Conservation (phyloP, 306 rosid species). For the Dalbergia oliveri region DNA sequence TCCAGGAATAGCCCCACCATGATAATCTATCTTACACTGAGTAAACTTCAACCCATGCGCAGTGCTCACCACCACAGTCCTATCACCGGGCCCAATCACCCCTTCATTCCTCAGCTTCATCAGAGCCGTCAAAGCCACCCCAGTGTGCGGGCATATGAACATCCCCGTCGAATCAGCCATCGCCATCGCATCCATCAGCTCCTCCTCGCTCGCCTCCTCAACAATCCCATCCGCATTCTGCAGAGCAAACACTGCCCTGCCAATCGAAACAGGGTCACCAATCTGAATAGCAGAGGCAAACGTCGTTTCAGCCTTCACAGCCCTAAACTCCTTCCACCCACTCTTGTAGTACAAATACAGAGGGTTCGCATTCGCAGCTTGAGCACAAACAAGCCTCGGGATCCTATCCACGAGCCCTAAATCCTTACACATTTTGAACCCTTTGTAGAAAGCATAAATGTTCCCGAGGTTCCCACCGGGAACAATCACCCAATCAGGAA, state of each 20-base stretch:
- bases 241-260: slow-evolving; percentile 81
- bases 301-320: slow-evolving; percentile 68
- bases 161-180: slow-evolving; percentile 85
- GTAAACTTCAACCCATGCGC: slow-evolving; percentile 90
- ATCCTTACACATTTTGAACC: slow-evolving; percentile 84
- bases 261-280: slow-evolving; percentile 88
- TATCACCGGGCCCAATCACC: slow-evolving; percentile 62
- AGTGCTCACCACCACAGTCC: slow-evolving; percentile 85
- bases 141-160: slow-evolving; percentile 89
- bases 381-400: slow-evolving; percentile 86
- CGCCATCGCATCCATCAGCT: slow-evolving; percentile 86
- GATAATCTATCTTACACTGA: slow-evolving; percentile 55
- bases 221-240: slow-evolving; percentile 75
- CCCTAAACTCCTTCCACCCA: slow-evolving; percentile 70
- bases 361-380: slow-evolving; percentile 86
- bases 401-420: slow-evolving; percentile 76
- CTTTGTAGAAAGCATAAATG: slow-evolving; percentile 86
- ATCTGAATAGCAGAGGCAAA: slow-evolving; percentile 89
- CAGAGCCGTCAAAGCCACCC: slow-evolving; percentile 82
- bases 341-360: slow-evolving; percentile 70
- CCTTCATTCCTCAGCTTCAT: slow-evolving; percentile 73
- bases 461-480: slow-evolving; percentile 87
- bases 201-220: slow-evolving; percentile 85
- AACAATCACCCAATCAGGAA: slow-evolving; percentile 89
- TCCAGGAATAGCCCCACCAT: slow-evolving; percentile 39